Evolutionary conservation across 2,329 filamentous ascomycete genomes (phyloP).

Genomic region (Ophiostoma populinum): DNA sequence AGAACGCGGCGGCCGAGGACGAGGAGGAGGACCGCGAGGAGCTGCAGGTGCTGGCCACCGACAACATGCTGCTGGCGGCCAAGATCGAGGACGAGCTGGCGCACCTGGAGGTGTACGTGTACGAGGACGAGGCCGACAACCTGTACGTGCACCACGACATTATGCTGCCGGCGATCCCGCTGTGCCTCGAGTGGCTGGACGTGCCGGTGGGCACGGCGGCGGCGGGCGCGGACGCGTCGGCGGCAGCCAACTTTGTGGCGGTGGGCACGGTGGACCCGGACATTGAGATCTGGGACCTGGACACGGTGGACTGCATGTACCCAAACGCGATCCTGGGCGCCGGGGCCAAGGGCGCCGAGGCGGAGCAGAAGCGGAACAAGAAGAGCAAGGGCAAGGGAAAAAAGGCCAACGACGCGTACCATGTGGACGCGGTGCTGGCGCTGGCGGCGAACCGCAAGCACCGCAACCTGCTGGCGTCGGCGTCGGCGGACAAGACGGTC

Average conservation of each 20-base stretch:
- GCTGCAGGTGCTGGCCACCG: slow-evolving; percentile 77
- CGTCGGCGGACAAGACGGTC: slow-evolving; percentile 89
- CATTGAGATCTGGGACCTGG: slow-evolving; percentile 96
- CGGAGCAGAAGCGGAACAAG: slow-evolving; percentile 48
- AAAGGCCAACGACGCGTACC: slow-evolving; percentile 79
- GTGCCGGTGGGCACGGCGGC: slow-evolving; percentile 55
- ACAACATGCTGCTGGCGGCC: slow-evolving; percentile 82
- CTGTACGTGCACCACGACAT: slow-evolving; percentile 99
- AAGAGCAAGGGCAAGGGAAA: slow-evolving; percentile 85
- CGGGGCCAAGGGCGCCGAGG: slow-evolving; percentile 24
- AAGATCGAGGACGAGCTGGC: slow-evolving; percentile 96
- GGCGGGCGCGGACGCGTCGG: slow-evolving; percentile 38
- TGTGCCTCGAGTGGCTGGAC: slow-evolving; percentile 92
- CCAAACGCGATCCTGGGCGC: slow-evolving; percentile 90
- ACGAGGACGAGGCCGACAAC: slow-evolving; percentile 89
- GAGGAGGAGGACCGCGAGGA: slow-evolving; percentile 86
- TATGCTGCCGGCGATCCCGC: slow-evolving; percentile 91
- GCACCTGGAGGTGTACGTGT: slow-evolving; percentile 92
- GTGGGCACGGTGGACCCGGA: slow-evolving; percentile 96
- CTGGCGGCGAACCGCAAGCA: slow-evolving; percentile 86
- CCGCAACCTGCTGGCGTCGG: slow-evolving; percentile 83
- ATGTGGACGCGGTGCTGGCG: slow-evolving; percentile 84
- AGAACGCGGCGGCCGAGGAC: slow-evolving; percentile 44
- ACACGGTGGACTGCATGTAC: slow-evolving; percentile 94
- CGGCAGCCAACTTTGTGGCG: slow-evolving; percentile 77